Evolutionary conservation across 169 alveolate genomes (phyloP).

Genomic region (Theileria parva): DNA sequence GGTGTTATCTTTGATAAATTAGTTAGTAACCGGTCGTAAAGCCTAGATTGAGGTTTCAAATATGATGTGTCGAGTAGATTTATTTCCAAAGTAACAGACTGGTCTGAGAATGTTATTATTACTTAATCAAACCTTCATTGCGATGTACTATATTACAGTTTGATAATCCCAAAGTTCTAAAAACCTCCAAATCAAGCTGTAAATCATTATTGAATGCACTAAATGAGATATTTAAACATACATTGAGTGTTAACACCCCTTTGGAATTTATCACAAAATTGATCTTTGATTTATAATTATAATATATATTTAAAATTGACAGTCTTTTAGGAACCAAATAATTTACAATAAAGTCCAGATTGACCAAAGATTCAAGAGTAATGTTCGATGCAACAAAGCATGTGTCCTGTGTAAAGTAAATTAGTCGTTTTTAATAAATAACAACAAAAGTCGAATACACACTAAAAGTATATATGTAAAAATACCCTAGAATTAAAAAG

Average conservation of each 20-base stretch:
- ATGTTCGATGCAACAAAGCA: slow-evolving; percentile 12
- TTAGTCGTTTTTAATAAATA: background rate
- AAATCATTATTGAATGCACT: slow-evolving; percentile 23
- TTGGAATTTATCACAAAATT: slow-evolving; percentile 22
- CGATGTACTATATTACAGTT: slow-evolving; percentile 22
- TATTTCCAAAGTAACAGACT: slow-evolving; percentile 23
- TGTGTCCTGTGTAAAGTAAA: slow-evolving; percentile 16
- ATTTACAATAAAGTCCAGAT: slow-evolving; percentile 17
- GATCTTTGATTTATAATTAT: background rate
- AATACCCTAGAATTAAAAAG: background rate
- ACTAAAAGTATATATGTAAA: background rate
- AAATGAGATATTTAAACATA: background rate
- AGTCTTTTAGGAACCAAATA: slow-evolving; percentile 45
- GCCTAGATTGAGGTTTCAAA: slow-evolving; percentile 21
- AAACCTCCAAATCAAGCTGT: slow-evolving; percentile 15
- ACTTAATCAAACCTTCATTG: slow-evolving; percentile 33
- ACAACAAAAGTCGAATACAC: background rate
- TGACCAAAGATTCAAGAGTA: slow-evolving; percentile 15
- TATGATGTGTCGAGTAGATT: slow-evolving; percentile 17
- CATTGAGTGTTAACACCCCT: background rate
- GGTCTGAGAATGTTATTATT: slow-evolving; percentile 8
- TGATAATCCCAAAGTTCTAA: slow-evolving; percentile 34
- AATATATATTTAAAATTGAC: background rate
- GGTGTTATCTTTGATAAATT: slow-evolving; percentile 31
- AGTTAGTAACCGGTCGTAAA: slow-evolving; percentile 18